Conservation (phyloP, 345 rosid genomes). For the Acer saccharum region DNA sequence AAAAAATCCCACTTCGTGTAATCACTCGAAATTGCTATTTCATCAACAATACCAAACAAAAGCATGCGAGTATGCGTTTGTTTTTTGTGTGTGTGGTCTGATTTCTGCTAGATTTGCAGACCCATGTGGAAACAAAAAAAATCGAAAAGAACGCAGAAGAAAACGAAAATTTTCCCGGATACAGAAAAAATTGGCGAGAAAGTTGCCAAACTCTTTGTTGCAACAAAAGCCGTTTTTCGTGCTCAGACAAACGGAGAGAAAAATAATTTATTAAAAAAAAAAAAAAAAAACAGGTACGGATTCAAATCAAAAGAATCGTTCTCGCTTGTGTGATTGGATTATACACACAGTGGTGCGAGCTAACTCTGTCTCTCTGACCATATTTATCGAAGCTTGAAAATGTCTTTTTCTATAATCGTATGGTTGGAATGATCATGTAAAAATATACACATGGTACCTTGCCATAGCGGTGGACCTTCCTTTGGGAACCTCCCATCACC, state of each 20-base stretch:
- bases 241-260: neutral
- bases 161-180: neutral
- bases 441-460: too few relatives aligned
- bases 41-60: neutral
- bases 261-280: neutral
- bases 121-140: neutral
- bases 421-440: too few relatives aligned
- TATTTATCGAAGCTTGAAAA: too few relatives aligned
- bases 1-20: neutral
- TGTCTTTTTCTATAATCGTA: too few relatives aligned
- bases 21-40: neutral
- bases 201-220: neutral
- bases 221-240: neutral
- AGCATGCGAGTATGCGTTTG: neutral
- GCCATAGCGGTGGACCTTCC: too few relatives aligned
- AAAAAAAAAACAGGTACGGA: neutral
- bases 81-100: neutral
- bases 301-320: neutral
- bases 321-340: neutral
- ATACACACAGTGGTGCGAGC: neutral
- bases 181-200: neutral
- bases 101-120: neutral
- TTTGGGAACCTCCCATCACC: too few relatives aligned
- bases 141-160: neutral
- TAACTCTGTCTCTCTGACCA: too few relatives aligned